These are phyloP conservation scores for Moricandia moricandioides DNA, from an alignment of 345 rosid species.

Conservation along the genomic window DNA sequence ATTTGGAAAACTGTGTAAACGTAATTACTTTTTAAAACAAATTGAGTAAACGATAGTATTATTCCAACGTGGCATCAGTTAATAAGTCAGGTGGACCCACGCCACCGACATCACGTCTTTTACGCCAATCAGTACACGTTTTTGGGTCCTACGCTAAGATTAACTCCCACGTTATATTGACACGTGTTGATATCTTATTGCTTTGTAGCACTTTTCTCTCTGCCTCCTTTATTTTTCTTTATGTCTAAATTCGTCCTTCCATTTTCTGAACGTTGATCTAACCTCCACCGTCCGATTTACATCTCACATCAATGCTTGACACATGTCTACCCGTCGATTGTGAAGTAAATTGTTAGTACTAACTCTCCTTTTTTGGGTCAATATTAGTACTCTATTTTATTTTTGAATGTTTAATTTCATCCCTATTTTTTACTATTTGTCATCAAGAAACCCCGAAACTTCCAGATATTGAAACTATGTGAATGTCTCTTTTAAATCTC, in stretches of 20 bases:
- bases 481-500: background rate
- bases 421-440: background rate
- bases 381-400: background rate
- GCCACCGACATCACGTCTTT: constrained; percentile 36
- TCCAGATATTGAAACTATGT: background rate
- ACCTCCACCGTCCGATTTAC: constrained; percentile 17
- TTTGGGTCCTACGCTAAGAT: constrained; percentile 19
- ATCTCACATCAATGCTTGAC: background rate
- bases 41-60: background rate
- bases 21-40: background rate
- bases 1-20: background rate
- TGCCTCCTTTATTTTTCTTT: background rate
- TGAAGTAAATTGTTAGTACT: background rate
- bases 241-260: background rate
- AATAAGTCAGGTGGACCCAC: constrained; percentile 23
- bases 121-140: constrained; percentile 23
- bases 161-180: constrained; percentile 10
- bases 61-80: constrained; percentile 17
- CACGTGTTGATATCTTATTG: background rate
- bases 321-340: constrained; percentile 10
- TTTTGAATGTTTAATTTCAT: background rate
- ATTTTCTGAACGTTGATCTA: background rate
- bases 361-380: too few species aligned
- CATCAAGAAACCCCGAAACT: background rate
- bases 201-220: background rate